These are phyloP conservation scores for Thelephora ganbajun DNA, from an alignment of 768 basidiomycete genomes.

Conservation along the genomic window DNA sequence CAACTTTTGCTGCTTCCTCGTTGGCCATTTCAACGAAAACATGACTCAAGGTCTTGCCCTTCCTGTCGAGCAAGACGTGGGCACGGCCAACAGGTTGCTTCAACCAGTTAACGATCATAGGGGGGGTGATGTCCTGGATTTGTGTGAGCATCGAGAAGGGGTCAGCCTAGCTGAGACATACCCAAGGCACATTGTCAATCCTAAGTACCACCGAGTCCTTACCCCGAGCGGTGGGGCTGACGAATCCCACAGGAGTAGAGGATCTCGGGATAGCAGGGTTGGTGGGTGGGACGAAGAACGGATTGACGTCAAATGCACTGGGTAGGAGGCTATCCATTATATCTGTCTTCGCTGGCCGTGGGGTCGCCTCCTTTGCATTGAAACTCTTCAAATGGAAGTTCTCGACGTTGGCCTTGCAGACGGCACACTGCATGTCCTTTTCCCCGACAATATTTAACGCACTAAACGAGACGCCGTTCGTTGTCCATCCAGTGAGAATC, in stretches of 20 bases:
- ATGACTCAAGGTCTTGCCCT: constrained; percentile 77
- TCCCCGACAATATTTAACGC: constrained; percentile 84
- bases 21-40: constrained; percentile 66
- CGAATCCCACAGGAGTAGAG: constrained; percentile 17
- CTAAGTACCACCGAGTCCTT: constrained; percentile 43
- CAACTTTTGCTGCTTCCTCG: constrained; percentile 47
- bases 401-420: constrained; percentile 55
- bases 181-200: constrained; percentile 87
- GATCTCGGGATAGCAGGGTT: constrained; percentile 16
- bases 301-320: constrained; percentile 13
- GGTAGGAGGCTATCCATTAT: constrained; percentile 11
- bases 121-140: constrained; percentile 69
- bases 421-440: constrained; percentile 76
- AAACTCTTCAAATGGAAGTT: constrained; percentile 44
- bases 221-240: constrained; percentile 1
- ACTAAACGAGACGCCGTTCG: constrained; percentile 12
- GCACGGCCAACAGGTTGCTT: constrained; percentile 56
- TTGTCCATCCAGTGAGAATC: not conserved
- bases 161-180: constrained; percentile 22
- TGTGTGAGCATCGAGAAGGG: constrained; percentile 1
- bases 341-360: constrained; percentile 3
- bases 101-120: constrained; percentile 53
- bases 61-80: constrained; percentile 67
- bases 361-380: not conserved
- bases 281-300: constrained; percentile 5